Base-by-base conservation (phyloP, 768 basidiomycete genomes). In the Rubroboletus pulcherrimus region DNA sequence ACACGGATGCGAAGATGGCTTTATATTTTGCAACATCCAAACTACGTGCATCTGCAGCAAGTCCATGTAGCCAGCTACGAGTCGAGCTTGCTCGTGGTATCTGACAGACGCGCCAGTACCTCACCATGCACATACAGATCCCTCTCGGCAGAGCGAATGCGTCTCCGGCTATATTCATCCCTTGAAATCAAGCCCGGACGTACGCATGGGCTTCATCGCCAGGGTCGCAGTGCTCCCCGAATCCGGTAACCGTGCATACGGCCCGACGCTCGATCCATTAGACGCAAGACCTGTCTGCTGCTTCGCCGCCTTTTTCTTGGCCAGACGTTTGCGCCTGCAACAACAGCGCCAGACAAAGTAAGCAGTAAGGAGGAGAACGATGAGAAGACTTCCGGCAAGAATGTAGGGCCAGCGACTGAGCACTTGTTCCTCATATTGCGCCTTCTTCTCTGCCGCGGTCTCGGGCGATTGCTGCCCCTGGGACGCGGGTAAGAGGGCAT, bases 321-420 rank as follows among this genome's bases (percentile, higher is more conserved):
- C 66, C 45, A 68, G 59, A 47, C 73, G 74, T 56, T 63, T 69
- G 47, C 71, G 67, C 39, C 77, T 67, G 60, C 78, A 81, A 67
- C 86, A 88, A 67, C 84, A 87, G 53, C 75, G 76, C 81, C 83
- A 87, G 24, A 86, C 60, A 57, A 79, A 78, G 51, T 77, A 73
- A 10, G 79, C 80, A 33, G 78, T 54, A 31, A 79, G 59, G 42
- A 82, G 60, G 33, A 78, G 51, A 26, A 83, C 67, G 55, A 83
- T 70, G 3, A 77, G 68, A 29, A 90, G 73, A 58, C 82, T 81
- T 37, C 85, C 88, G 9, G 75, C 58, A 42, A 86, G 77, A 65
- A 88, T 87, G 65, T 86, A 87, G 4, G 84, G 87, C 89, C 85
- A 90, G 55, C 77, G 85, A 64, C 83, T 86, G 63, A 85, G 77